A percentile compares a stretch with the other conserved stretches of the same genome.
Conservation (phyloP, 805 yeast species). For the Saccharomycopsis fibuligera region DNA sequence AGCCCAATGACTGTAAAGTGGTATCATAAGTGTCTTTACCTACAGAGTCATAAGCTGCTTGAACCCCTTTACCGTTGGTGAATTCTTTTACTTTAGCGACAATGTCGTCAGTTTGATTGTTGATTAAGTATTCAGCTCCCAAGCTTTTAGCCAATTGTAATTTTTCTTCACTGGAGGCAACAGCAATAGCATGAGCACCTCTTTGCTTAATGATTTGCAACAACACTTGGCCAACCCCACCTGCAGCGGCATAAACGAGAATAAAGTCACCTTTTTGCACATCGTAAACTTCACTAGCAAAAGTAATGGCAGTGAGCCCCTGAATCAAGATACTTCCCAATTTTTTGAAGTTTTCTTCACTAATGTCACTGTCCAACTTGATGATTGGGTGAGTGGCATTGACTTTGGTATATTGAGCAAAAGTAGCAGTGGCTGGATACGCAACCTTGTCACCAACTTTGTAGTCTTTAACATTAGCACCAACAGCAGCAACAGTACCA, state of each 20-base stretch:
- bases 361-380: constrained; percentile 42
- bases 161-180: constrained; percentile 75
- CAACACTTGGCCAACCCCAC: constrained; percentile 79
- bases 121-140: constrained; percentile 75
- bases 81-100: constrained; percentile 48
- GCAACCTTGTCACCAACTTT: constrained; percentile 69
- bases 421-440: constrained; percentile 45
- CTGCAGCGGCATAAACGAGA: constrained; percentile 90
- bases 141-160: constrained; percentile 53
- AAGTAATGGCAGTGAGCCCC: constrained; percentile 75
- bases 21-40: constrained; percentile 72
- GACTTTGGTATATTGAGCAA: constrained; percentile 67
- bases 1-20: constrained; percentile 53
- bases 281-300: constrained; percentile 57
- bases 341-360: constrained; percentile 44
- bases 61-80: constrained; percentile 63
- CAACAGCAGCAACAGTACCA: constrained; percentile 63
- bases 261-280: constrained; percentile 66
- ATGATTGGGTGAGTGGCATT: constrained; percentile 32
- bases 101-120: constrained; percentile 48
- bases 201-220: constrained; percentile 52
- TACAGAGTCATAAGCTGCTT: constrained; percentile 63
- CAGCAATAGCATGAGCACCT: constrained; percentile 81
- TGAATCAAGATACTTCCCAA: constrained; percentile 62
- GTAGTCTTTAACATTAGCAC: constrained; percentile 47